phyloP scores from a whole-genome alignment of 2,329 filamentous ascomycete genomes.

The Corynespora cassiicola region DNA sequence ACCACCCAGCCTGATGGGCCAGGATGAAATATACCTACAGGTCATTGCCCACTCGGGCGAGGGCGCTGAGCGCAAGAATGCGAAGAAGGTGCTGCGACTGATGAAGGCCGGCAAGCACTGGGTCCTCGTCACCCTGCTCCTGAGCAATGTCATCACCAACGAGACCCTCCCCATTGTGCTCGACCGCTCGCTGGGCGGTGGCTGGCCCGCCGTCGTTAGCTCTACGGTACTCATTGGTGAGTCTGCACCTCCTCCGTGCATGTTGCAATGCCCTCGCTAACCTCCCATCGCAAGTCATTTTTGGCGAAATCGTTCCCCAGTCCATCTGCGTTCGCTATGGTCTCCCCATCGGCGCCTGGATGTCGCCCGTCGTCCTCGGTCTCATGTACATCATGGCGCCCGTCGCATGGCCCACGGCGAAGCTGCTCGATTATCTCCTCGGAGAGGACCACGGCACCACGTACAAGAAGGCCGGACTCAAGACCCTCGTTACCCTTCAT shows the following conservation, averaged over 20 bases:
- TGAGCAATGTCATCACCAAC: conserved; percentile 98
- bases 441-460: conserved; percentile 95
- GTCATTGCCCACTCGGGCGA: conserved; percentile 87
- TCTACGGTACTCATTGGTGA: conserved; percentile 93
- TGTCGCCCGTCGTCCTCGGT: conserved; percentile 83
- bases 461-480: conserved; percentile 97
- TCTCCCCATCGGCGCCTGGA: conserved; percentile 91
- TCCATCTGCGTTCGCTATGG: conserved; percentile 96
- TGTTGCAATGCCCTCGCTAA: too few relatives aligned
- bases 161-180: conserved; percentile 91
- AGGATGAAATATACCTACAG: conserved; percentile 96
- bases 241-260: conserved; percentile 36
- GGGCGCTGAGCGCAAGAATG: conserved; percentile 85
- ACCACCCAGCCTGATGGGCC: conserved; percentile 63
- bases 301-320: conserved; percentile 95
- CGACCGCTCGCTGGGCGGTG: conserved; percentile 90
- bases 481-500: conserved; percentile 94
- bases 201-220: conserved; percentile 90
- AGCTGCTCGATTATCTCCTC: conserved; percentile 90
- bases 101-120: conserved; percentile 93
- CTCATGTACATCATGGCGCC: conserved; percentile 94
- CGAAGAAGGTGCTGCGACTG: conserved; percentile 78
- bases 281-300: conserved; percentile 73
- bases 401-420: conserved; percentile 92
- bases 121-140: conserved; percentile 91